phyloP scores from a whole-genome alignment of 352 stramenopile genomes.

The Blastocystis hominis region DNA sequence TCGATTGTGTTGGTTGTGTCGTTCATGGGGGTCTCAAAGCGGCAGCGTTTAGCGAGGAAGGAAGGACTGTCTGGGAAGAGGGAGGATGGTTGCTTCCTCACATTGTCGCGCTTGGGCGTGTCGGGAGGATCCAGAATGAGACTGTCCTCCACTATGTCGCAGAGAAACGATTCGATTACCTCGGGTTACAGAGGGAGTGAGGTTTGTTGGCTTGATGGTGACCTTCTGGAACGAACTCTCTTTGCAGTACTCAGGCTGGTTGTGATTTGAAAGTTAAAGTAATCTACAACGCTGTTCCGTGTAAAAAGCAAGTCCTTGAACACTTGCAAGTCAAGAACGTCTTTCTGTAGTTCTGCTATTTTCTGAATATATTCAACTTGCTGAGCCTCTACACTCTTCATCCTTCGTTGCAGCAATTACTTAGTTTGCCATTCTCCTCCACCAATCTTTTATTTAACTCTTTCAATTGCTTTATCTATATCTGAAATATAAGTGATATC shows the following conservation, averaged over 20 bases:
- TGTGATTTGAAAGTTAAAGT: neutral
- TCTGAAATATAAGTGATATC: neutral
- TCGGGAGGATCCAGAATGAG: neutral
- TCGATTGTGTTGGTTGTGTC: slow-evolving; percentile 6
- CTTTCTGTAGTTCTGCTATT: neutral
- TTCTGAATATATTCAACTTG: neutral
- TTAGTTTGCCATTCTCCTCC: neutral
- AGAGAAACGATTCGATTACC: neutral
- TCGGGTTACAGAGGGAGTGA: neutral
- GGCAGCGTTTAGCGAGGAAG: neutral
- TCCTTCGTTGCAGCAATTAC: neutral
- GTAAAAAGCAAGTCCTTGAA: slow-evolving; percentile 28
- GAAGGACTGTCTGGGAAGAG: neutral
- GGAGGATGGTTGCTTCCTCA: neutral
- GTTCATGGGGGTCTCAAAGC: neutral
- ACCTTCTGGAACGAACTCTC: neutral
- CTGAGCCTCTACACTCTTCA: neutral
- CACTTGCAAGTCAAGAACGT: neutral
- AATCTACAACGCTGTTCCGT: neutral
- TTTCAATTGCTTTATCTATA: slow-evolving; percentile 8
- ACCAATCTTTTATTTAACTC: neutral
- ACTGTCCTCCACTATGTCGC: slow-evolving; percentile 9
- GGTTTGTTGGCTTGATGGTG: neutral
- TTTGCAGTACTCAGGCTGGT: neutral
- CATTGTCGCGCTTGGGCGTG: neutral